Base-by-base conservation (phyloP, 2,329 filamentous ascomycete species). In the Alternaria arborescens region DNA sequence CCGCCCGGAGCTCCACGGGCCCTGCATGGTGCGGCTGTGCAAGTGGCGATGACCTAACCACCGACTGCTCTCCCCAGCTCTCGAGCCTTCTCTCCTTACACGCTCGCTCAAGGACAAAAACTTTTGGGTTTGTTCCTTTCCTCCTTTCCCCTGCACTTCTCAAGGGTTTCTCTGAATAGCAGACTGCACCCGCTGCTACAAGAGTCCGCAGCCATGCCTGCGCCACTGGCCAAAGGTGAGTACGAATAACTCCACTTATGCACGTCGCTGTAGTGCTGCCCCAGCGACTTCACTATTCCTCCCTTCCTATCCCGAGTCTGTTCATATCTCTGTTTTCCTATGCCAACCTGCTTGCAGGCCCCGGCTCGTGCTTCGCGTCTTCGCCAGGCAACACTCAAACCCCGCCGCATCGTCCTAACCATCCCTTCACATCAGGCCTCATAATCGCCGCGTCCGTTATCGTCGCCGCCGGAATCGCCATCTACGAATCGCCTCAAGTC, bases 401-500 rank as follows among this genome's bases (percentile, higher is more conserved):
- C 61, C 55, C 54, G 22, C 65, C 55, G 44, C 60, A 62, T 30
- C 61, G 64, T 60, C 66, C 72, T 77, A 74, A 75, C 68, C 67
- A 68, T 50, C 69, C 69, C 34, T 58, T 71, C 58, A 55, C 61
- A 44, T 69, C 74, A 89, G 87, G 87, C 71, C 82, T 89, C 65
- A 86, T 90, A 64, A 84, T 89, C 67, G 86, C 86, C 48, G 83
- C 88, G 64, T 85, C 85, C 43, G 82, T 89, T 41, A 80, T 89
- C 57, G 83, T 89, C 53, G 87, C 87, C 61, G 86, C 88, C 18
- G 85, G 87, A 12, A 83, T 89, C 52, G 87, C 87, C 53, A 83
- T 88, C 46, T 88, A 89, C 75, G 86, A 89, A 73, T 88, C 85
- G 41, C 87, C 87, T 1, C 84, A 89, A 71, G 82, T 89, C 60